phyloP scores from a whole-genome alignment of 768 basidiomycete species.

The Leccinum boreale region DNA sequence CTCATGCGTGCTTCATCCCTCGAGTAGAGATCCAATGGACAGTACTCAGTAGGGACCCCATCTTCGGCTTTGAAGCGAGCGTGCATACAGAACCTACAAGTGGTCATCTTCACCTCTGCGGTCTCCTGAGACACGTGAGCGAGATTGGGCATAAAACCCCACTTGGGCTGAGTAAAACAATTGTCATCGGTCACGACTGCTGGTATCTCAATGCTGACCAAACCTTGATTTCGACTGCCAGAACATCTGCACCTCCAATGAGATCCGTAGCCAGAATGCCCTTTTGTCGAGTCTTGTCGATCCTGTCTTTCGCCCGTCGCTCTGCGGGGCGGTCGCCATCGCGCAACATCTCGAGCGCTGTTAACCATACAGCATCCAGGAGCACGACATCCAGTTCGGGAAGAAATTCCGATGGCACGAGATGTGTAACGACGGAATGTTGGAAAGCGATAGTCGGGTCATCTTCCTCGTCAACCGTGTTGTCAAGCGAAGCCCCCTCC shows the following conservation, averaged over 20 bases:
- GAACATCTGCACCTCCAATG: constrained; percentile 51
- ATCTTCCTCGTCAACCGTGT: constrained; percentile 33
- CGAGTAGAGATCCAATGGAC: constrained; percentile 91
- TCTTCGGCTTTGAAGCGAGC: constrained; percentile 46
- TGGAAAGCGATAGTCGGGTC: constrained; percentile 56
- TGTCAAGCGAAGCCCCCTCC: constrained; percentile 5
- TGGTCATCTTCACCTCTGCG: constrained; percentile 55
- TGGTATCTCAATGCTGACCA: constrained; percentile 6
- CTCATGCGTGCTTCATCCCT: constrained; percentile 54
- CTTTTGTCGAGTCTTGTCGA: constrained; percentile 53
- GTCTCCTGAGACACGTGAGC: constrained; percentile 59
- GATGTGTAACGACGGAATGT: constrained; percentile 53
- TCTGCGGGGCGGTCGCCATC: constrained; percentile 53
- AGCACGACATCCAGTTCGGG: constrained; percentile 52
- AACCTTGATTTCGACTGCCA: constrained; percentile 93
- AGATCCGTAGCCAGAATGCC: constrained; percentile 82
- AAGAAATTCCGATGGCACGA: constrained; percentile 61
- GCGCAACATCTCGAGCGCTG: constrained; percentile 43
- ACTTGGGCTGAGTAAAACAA: constrained; percentile 73
- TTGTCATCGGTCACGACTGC: not conserved
- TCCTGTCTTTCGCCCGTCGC: constrained; percentile 51
- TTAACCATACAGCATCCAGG: constrained; percentile 56
- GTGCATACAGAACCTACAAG: constrained; percentile 94
- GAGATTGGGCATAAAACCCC: constrained; percentile 82
- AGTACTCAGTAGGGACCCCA: constrained; percentile 50